Conservation (phyloP, 176 grass and related monocot species). For the Raddia distichophylla region DNA sequence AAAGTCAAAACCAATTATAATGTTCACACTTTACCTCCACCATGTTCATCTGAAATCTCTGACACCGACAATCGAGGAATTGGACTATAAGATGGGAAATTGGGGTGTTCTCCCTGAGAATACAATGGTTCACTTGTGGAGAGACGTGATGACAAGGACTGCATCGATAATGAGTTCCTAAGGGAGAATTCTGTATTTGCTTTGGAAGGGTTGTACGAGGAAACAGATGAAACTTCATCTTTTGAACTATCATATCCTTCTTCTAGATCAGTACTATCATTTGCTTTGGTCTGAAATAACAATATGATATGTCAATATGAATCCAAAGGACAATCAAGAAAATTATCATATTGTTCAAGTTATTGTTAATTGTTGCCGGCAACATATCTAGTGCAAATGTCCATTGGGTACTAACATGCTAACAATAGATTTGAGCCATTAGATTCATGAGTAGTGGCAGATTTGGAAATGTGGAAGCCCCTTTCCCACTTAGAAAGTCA, state of each 20-base stretch:
- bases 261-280: constrained; percentile 81
- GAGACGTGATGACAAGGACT: constrained; percentile 72
- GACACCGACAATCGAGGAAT: constrained; percentile 79
- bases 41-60: constrained; percentile 80
- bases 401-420: too few relatives aligned
- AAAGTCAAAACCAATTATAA: constrained; percentile 18
- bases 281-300: constrained; percentile 64
- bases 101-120: constrained; percentile 52
- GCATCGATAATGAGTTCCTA: constrained; percentile 70
- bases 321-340: constrained; percentile 18
- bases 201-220: constrained; percentile 84
- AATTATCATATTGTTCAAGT: not conserved
- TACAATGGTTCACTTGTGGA: constrained; percentile 64
- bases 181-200: constrained; percentile 62
- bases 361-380: not conserved
- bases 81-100: constrained; percentile 60
- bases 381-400: too few relatives aligned
- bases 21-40: constrained; percentile 59
- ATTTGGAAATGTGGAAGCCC: too few relatives aligned
- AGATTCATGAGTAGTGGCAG: too few relatives aligned
- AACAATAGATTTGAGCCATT: too few relatives aligned
- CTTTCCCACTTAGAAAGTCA: too few relatives aligned
- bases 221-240: constrained; percentile 98
- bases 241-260: constrained; percentile 97
- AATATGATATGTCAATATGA: constrained; percentile 19